These are phyloP conservation scores for Plasmodium gaboni DNA, from an alignment of 169 alveolate species.

Conservation along the genomic window DNA sequence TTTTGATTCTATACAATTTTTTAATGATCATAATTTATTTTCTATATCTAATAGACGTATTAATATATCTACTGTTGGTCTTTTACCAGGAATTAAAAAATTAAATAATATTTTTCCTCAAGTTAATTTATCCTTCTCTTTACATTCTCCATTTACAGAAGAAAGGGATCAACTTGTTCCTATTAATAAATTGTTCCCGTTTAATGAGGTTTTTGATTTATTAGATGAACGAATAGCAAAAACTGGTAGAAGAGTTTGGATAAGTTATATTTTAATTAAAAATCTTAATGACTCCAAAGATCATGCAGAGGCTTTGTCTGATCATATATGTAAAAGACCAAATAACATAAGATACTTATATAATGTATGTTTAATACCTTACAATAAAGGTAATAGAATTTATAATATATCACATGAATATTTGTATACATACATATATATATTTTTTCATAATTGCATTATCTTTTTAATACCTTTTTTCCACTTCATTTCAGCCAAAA, in stretches of 20 bases:
- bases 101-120: conserved; percentile 86
- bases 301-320: conserved; percentile 85
- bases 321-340: conserved; percentile 80
- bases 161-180: conserved; percentile 84
- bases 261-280: conserved; percentile 87
- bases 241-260: conserved; percentile 91
- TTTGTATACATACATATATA: conserved; percentile 16
- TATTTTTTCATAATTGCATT: neutral
- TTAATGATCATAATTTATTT: conserved; percentile 80
- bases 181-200: conserved; percentile 86
- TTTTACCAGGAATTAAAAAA: conserved; percentile 90
- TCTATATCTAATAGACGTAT: conserved; percentile 87
- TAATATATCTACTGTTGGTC: conserved; percentile 89
- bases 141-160: conserved; percentile 89
- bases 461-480: neutral
- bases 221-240: conserved; percentile 87
- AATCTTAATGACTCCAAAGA: conserved; percentile 85
- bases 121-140: conserved; percentile 89
- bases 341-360: conserved; percentile 79
- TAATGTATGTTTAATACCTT: conserved; percentile 83
- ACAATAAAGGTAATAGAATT: conserved; percentile 78
- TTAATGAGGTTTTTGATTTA: conserved; percentile 85
- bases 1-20: conserved; percentile 86
- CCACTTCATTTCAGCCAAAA: conserved; percentile 32
- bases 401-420: conserved; percentile 8